Conservation (phyloP, 352 stramenopile species). For the Globisporangium rhizosaccharum region DNA sequence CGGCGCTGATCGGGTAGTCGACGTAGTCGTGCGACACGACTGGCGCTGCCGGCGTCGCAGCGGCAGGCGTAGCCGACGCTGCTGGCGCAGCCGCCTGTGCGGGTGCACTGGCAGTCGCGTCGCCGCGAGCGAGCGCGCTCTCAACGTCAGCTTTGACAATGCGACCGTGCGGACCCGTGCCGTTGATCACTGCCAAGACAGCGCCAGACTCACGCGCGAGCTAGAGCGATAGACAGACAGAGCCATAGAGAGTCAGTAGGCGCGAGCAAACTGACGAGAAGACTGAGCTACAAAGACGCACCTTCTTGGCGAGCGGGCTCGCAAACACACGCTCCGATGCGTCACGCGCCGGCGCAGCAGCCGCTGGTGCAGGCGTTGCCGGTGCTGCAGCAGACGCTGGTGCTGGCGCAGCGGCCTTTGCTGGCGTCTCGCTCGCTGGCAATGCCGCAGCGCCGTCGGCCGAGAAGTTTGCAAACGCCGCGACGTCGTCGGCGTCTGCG, state of each 20-base stretch:
- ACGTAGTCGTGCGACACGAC: conserved; percentile 76
- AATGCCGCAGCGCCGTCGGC: conserved; percentile 25
- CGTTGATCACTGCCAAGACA: conserved; percentile 61
- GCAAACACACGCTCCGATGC: conserved; percentile 86
- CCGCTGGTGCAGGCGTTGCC: conserved; percentile 10
- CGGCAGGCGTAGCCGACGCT: conserved; percentile 12
- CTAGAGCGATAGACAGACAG: conserved; percentile 34
- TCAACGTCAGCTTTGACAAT: conserved; percentile 94
- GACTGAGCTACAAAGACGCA: conserved; percentile 13
- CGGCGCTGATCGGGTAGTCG: conserved; percentile 89
- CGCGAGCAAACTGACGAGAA: neutral
- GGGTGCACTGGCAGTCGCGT: conserved; percentile 9
- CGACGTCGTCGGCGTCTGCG: conserved; percentile 43
- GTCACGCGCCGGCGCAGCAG: conserved; percentile 9
- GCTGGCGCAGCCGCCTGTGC: conserved; percentile 5
- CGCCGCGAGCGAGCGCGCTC: conserved; percentile 76
- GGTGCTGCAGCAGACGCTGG: neutral
- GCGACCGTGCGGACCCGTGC: conserved; percentile 83
- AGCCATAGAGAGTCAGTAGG: conserved; percentile 28
- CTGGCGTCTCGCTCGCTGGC: conserved; percentile 14
- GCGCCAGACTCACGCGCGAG: conserved; percentile 76
- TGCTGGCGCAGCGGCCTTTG: conserved; percentile 18
- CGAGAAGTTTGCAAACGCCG: conserved; percentile 54
- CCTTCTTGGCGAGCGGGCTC: conserved; percentile 92
- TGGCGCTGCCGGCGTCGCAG: conserved; percentile 19